phyloP scores from a whole-genome alignment of 345 rosid genomes.

The Jatropha curcas region DNA sequence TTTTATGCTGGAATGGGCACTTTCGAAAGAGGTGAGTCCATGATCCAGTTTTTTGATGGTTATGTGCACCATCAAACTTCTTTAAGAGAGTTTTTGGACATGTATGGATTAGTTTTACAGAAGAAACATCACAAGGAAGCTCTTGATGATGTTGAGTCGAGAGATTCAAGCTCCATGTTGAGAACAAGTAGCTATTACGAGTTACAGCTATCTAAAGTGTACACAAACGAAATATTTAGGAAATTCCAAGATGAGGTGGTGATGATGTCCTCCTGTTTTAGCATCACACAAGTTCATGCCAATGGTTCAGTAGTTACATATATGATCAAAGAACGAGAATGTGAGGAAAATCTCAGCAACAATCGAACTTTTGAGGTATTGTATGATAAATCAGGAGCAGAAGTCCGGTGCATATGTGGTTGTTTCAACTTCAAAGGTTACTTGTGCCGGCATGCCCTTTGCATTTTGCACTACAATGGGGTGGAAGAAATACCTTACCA shows the following conservation, averaged over 20 bases:
- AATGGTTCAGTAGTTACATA: constrained; percentile 70
- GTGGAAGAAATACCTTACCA: constrained; percentile 30
- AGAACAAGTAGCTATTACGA: constrained; percentile 76
- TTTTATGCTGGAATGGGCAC: constrained; percentile 63
- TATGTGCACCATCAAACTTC: constrained; percentile 76
- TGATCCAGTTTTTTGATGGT: constrained; percentile 60
- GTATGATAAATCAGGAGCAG: constrained; percentile 68
- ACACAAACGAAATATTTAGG: constrained; percentile 64
- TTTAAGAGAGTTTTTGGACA: constrained; percentile 85
- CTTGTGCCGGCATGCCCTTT: constrained; percentile 77
- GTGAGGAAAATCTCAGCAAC: constrained; percentile 59
- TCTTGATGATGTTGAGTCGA: constrained; percentile 57
- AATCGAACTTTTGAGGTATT: constrained; percentile 67
- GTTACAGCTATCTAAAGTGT: constrained; percentile 72
- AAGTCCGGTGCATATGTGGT: constrained; percentile 82
- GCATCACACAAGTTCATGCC: constrained; percentile 65
- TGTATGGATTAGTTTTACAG: constrained; percentile 70
- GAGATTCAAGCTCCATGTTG: constrained; percentile 44
- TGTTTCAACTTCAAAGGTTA: constrained; percentile 85
- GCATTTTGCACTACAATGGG: constrained; percentile 33
- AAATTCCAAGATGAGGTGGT: constrained; percentile 79
- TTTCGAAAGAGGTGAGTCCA: constrained; percentile 51
- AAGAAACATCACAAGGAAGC: constrained; percentile 76
- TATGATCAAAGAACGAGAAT: constrained; percentile 67
- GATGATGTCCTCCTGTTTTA: constrained; percentile 85